Conservation (phyloP, 306 rosid genomes). For the Astragalus glycyphyllos region DNA sequence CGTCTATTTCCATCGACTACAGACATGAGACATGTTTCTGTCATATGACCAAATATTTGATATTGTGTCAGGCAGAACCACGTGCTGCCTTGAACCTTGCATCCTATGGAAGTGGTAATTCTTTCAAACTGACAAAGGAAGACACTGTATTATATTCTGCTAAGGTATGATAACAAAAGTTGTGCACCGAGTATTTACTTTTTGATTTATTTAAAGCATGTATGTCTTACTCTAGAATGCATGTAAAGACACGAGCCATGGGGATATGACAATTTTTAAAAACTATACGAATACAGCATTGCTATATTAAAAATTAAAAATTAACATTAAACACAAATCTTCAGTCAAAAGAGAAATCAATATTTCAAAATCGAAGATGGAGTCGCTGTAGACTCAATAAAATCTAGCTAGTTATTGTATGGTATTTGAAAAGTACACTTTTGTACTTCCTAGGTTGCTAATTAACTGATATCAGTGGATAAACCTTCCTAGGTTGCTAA, state of each 20-base stretch:
- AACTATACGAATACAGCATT: not conserved
- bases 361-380: not conserved
- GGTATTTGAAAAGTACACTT: not conserved
- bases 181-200: conserved; percentile 11
- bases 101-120: conserved; percentile 84
- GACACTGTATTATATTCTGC: conserved; percentile 87
- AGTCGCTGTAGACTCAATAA: conserved; percentile 1
- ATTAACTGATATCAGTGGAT: conserved; percentile 29
- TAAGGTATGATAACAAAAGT: conserved; percentile 61
- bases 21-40: conserved; percentile 39
- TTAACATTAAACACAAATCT: conserved; percentile 11
- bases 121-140: conserved; percentile 84
- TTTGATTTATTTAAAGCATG: conserved; percentile 1
- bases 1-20: conserved; percentile 36
- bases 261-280: not conserved
- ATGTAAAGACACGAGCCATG: not conserved
- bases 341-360: conserved; percentile 3
- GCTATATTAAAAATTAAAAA: conserved; percentile 4
- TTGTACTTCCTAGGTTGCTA: conserved; percentile 16
- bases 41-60: conserved; percentile 57
- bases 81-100: conserved; percentile 99
- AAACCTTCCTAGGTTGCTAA: conserved; percentile 30
- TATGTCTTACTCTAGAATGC: not conserved
- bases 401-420: not conserved
- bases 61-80: conserved; percentile 97